A percentile compares a stretch with the other conserved stretches of the same genome.
phyloP scores from a whole-genome alignment of 805 yeast genomes.

The Kazachstania viticola region DNA sequence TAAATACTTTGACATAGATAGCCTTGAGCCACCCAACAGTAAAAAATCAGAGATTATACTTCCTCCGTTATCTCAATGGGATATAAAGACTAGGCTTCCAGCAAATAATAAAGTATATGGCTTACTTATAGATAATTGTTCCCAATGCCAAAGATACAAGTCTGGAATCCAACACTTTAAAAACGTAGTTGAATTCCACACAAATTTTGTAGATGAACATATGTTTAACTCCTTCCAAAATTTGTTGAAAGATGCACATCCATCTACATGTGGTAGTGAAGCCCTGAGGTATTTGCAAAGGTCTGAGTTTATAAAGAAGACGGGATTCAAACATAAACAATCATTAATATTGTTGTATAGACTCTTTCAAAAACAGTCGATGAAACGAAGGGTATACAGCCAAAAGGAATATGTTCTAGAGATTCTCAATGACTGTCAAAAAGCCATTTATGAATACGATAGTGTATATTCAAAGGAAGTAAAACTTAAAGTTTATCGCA shows the following conservation, averaged over 20 bases:
- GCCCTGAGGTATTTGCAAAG: too few species aligned
- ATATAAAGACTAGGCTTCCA: constrained; percentile 6
- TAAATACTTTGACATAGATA: too few species aligned
- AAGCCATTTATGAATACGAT: constrained; percentile 13
- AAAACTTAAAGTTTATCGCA: constrained; percentile 7
- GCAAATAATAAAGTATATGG: constrained; percentile 11
- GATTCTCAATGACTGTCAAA: constrained; percentile 6
- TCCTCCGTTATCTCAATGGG: constrained; percentile 12
- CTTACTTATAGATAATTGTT: constrained; percentile 12
- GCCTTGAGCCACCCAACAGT: too few species aligned
- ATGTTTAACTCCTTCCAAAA: constrained; percentile 12
- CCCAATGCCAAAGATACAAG: too few species aligned
- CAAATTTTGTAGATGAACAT: constrained; percentile 11
- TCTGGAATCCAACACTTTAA: constrained; percentile 11
- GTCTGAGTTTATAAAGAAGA: too few species aligned
- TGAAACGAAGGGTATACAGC: constrained; percentile 7
- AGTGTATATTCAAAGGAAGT: constrained; percentile 6
- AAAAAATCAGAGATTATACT: too few species aligned
- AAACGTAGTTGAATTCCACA: constrained; percentile 1
- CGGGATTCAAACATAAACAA: too few species aligned
- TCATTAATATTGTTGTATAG: constrained; percentile 14
- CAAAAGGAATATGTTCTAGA: constrained; percentile 5
- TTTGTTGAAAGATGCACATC: constrained; percentile 5
- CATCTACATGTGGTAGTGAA: constrained; percentile 12
- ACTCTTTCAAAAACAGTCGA: constrained; percentile 18